A percentile compares a stretch with the other conserved stretches of the same genome.
Conservation (phyloP, 768 basidiomycete species). For the Butyriboletus loyo region DNA sequence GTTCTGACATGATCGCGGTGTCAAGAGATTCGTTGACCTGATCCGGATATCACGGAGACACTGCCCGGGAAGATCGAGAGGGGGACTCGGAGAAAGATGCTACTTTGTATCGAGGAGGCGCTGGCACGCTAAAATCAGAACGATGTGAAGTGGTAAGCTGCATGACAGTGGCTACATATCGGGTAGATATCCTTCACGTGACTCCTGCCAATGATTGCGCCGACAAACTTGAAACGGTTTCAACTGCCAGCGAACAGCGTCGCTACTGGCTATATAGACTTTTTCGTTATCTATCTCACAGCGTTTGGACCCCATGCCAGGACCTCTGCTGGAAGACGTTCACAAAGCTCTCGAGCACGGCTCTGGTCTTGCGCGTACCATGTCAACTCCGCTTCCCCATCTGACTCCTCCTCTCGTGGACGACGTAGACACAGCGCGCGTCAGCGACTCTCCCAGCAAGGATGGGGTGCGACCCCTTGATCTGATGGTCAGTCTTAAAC, state of each 20-base stretch:
- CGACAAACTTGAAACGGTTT: too few species aligned
- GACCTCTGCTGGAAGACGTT: not conserved
- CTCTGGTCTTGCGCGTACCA: not conserved
- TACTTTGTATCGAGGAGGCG: not conserved
- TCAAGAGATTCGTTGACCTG: not conserved
- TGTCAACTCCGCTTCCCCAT: conserved; percentile 8
- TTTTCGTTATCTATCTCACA: not conserved
- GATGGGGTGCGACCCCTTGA: conserved; percentile 43
- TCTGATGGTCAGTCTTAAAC: conserved; percentile 58
- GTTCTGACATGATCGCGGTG: not conserved
- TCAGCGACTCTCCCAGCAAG: conserved; percentile 5
- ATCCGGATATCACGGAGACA: conserved; percentile 8
- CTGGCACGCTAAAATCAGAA: not conserved
- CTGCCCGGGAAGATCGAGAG: not conserved
- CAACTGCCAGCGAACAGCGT: not conserved
- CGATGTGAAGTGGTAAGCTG: not conserved
- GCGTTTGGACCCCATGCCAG: not conserved
- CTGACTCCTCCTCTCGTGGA: conserved; percentile 1
- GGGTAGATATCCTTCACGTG: too few species aligned
- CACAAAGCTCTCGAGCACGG: not conserved
- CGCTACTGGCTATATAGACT: too few species aligned
- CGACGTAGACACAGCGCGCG: conserved; percentile 4
- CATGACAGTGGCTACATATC: too few species aligned
- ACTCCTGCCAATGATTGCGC: too few species aligned
- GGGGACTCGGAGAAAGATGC: not conserved